Evolutionary conservation across 2,329 filamentous ascomycete species (phyloP).

Genomic region (Geosmithia putterillii): DNA sequence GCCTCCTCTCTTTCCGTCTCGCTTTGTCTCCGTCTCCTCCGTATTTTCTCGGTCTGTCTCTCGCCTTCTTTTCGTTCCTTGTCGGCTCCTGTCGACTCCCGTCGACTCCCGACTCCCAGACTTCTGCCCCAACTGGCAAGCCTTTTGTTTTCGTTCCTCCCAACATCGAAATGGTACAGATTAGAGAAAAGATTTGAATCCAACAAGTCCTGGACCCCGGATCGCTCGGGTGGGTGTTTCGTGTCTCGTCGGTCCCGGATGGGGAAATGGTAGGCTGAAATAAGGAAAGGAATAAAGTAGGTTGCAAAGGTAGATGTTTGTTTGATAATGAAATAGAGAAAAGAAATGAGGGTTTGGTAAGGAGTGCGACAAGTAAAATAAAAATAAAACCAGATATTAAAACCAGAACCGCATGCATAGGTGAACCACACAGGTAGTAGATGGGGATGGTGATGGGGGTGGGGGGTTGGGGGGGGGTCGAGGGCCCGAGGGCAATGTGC

Average conservation of each 20-base stretch:
- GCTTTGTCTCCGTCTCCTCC: constrained; percentile 2
- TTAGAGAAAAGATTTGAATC: neutral
- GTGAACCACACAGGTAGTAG: neutral
- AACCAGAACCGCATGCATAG: neutral
- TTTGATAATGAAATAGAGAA: neutral
- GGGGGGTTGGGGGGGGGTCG: constrained; percentile 2
- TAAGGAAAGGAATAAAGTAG: neutral
- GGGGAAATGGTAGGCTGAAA: neutral
- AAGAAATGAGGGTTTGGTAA: neutral
- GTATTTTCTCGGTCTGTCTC: constrained; percentile 1
- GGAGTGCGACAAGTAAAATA: neutral
- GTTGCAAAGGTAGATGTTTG: neutral
- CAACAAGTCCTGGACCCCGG: neutral
- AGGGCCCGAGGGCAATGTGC: too few species aligned
- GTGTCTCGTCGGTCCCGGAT: neutral
- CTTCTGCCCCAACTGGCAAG: too few species aligned
- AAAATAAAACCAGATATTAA: neutral
- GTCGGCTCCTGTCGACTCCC: neutral
- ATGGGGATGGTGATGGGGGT: neutral
- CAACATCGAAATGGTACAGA: neutral
- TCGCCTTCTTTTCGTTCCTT: neutral
- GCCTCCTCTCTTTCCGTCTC: constrained; percentile 4
- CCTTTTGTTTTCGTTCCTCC: neutral
- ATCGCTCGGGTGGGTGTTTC: neutral
- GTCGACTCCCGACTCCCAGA: neutral